Conservation (phyloP, 108 stramenopile genomes). For the Cyclostephanos tholiformis region DNA sequence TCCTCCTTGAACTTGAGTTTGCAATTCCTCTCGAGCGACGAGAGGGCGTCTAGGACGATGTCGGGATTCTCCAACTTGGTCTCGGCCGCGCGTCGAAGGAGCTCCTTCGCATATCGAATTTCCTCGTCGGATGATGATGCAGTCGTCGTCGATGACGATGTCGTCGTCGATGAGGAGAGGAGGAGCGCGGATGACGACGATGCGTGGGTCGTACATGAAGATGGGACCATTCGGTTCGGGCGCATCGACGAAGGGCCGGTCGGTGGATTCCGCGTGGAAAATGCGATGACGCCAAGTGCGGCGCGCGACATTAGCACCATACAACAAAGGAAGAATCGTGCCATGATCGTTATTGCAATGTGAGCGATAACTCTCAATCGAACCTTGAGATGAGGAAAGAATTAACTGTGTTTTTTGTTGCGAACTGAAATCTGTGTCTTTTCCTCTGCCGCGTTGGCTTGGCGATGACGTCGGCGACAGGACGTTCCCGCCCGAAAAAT, state of each 20-base stretch:
- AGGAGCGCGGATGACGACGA: not conserved
- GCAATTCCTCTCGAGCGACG: conserved; percentile 72
- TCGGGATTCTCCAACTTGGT: conserved; percentile 83
- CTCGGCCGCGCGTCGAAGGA: conserved; percentile 69
- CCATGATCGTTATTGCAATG: not conserved
- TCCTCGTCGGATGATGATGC: conserved; percentile 34
- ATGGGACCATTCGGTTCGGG: not conserved
- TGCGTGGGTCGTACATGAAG: conserved; percentile 1
- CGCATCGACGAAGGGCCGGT: not conserved
- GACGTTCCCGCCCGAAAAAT: not conserved
- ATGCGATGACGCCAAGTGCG: not conserved
- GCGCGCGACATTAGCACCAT: not conserved
- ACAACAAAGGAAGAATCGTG: conserved; percentile 8
- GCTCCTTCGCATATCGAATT: conserved; percentile 51
- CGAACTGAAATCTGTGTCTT: no score
- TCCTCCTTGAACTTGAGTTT: conserved; percentile 63
- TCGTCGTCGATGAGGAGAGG: conserved; percentile 1
- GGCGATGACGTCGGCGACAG: no score
- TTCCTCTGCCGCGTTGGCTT: no score
- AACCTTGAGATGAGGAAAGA: no score
- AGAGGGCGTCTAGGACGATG: conserved; percentile 62
- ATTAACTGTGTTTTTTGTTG: no score
- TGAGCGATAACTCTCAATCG: no score
- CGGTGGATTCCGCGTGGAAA: not conserved
- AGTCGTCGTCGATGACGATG: conserved; percentile 19